These are phyloP conservation scores for Phytopythium aichiense DNA, from an alignment of 352 stramenopile genomes.

Conservation along the genomic window DNA sequence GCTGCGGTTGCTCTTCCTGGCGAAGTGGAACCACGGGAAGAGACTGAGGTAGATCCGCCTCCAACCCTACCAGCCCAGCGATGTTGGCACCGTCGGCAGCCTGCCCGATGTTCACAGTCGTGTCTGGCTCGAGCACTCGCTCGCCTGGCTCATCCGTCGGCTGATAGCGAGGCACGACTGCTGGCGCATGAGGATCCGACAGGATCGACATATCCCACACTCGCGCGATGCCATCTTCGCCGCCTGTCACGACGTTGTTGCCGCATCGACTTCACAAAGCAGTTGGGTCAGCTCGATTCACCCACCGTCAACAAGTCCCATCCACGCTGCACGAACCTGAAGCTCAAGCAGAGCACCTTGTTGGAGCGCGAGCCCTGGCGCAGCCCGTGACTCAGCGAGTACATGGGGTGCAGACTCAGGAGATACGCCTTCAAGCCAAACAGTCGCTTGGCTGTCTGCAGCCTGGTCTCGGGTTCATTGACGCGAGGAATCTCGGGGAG, in stretches of 20 bases:
- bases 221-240: conserved; percentile 90
- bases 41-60: not conserved
- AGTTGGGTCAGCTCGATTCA: not conserved
- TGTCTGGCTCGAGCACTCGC: conserved; percentile 7
- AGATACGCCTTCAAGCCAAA: conserved; percentile 70
- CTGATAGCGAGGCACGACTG: conserved; percentile 46
- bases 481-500: conserved; percentile 63
- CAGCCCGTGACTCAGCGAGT: conserved; percentile 63
- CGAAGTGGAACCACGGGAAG: not conserved
- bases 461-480: conserved; percentile 57
- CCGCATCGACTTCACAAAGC: conserved; percentile 61
- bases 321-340: conserved; percentile 21
- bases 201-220: conserved; percentile 86
- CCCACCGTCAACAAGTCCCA: not conserved
- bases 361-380: conserved; percentile 52
- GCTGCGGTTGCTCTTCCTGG: not conserved
- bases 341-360: conserved; percentile 71
- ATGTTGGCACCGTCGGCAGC: not conserved
- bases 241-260: conserved; percentile 90
- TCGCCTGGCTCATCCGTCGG: conserved; percentile 33
- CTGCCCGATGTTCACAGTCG: conserved; percentile 1
- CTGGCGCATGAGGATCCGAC: conserved; percentile 36
- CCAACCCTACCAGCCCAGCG: not conserved
- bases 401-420: conserved; percentile 75
- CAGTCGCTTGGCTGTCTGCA: conserved; percentile 75